Evolutionary conservation across 106 monocot species (phyloP).

Genomic region (Dendrobium huoshanense): DNA sequence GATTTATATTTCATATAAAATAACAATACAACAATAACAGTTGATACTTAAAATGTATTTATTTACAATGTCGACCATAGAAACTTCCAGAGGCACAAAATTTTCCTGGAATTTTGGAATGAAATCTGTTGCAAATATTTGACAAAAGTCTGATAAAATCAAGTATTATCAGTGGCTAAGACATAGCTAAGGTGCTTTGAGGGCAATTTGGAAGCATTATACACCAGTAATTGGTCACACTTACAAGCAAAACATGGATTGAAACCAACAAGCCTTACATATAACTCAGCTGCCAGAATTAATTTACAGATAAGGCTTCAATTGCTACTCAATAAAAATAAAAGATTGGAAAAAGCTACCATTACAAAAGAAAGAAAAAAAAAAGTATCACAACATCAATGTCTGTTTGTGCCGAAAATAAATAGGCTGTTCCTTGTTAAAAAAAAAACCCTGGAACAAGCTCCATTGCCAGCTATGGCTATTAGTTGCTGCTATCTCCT

Average conservation of each 20-base stretch:
- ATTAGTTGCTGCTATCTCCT: neutral
- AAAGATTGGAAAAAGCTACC: neutral
- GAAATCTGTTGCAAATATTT: too few relatives aligned
- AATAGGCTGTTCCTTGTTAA: neutral
- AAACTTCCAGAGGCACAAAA: too few relatives aligned
- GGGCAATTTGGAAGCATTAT: too few relatives aligned
- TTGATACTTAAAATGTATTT: too few relatives aligned
- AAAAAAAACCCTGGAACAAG: conserved; percentile 14
- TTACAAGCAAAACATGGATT: neutral
- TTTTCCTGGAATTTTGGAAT: too few relatives aligned
- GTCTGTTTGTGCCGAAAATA: neutral
- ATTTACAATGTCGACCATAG: too few relatives aligned
- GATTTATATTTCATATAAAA: too few relatives aligned
- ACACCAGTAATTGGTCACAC: too few relatives aligned
- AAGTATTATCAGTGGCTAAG: too few relatives aligned
- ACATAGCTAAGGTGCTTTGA: too few relatives aligned
- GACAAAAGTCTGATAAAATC: too few relatives aligned
- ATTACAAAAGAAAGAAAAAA: neutral
- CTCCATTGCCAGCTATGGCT: neutral
- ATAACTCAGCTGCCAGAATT: neutral
- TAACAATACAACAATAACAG: too few relatives aligned
- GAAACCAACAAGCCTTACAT: neutral
- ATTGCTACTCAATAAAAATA: neutral
- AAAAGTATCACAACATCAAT: neutral
- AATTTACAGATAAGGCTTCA: neutral